Base-by-base conservation (phyloP, 1,284 basidiomycete species). In the Microbotryomycetes sp. region DNA sequence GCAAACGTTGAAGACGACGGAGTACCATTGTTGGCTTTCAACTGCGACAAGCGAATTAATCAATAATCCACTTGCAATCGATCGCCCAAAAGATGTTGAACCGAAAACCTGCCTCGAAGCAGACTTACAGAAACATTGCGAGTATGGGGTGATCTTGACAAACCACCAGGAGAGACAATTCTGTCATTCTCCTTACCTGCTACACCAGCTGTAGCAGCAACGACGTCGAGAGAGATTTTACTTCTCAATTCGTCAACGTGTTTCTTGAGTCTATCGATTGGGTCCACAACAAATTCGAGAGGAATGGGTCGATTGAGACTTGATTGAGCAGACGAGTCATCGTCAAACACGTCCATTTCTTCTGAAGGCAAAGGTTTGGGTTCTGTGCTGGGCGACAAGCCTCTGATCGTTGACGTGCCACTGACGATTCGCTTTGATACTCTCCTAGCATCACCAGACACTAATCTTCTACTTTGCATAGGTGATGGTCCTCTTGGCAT, bases 141-240 rank as follows among this genome's bases (percentile, higher is more conserved):
- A 22, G 66, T 67, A 28, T 60, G 60, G 6, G 66, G 66, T 2
- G 63, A 65, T 5, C 66, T 55, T 14, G 66, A 63, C n/a, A 67
- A 29, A 4, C 55, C 54, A 2, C 62, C 50, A 0, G 60, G 63
- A 22, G 63, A 62, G 3, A 58, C 52, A 29, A 63, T 49, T 4
- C 54, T 26, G 2, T 50, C 59, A 49, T 67, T 67, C 63, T 67
- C 66, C 59, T 67, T 67, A 54, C 56, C 62, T n/a, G n/a, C n/a
- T n/a, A n/a, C n/a, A n/a, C n/a, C n/a, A n/a, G n/a, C n/a, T n/a
- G n/a, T n/a, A n/a, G n/a, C n/a, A 14, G 19, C 36, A 54, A 50
- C 26, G 1, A 49, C n/a, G 19, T 65, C 58, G 22, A 60, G 56
- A 0, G 60, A 36, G 42, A 65, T 53, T 29, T 59, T 65, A 51